Percentiles rank a stretch among this genome's conserved stretches.
Evolutionary conservation across 139 green algal species (phyloP).

Genomic region (Gonium pectorale): DNA sequence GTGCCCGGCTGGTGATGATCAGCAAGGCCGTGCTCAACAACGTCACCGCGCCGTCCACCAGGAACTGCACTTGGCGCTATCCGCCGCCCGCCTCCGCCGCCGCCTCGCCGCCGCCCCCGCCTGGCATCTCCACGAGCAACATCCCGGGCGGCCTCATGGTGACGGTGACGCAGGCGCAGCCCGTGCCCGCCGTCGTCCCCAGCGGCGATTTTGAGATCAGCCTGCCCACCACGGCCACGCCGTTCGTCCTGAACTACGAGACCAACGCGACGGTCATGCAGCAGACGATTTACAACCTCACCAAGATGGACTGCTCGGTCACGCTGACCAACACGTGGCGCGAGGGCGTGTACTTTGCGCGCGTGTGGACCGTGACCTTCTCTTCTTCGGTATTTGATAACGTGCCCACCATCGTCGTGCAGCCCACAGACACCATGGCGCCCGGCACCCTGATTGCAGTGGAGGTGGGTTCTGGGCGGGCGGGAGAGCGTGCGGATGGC

Average conservation of each 20-base stretch:
- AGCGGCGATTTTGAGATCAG: not conserved
- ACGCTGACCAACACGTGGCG: not conserved
- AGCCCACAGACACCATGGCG: not conserved
- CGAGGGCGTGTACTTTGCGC: slow-evolving; percentile 30
- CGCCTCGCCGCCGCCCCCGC: not conserved
- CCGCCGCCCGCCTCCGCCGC: not conserved
- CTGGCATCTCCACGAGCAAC: no score
- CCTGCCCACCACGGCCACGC: not conserved
- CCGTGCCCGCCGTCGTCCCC: not conserved
- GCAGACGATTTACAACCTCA: not conserved
- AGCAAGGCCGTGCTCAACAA: not conserved
- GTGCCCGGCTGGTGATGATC: not conserved
- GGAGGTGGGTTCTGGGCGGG: no score
- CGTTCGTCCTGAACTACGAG: not conserved
- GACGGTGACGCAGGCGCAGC: not conserved
- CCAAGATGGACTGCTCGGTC: not conserved
- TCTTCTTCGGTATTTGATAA: not conserved
- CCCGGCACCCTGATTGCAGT: not conserved
- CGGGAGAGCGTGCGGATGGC: no score
- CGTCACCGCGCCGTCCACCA: no score
- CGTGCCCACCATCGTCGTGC: not conserved
- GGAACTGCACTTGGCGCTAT: no score
- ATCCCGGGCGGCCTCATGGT: not conserved
- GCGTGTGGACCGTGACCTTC: slow-evolving; percentile 27
- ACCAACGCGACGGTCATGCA: not conserved